A percentile compares a stretch with the other conserved stretches of the same genome.
Evolutionary conservation across 2,329 filamentous ascomycete genomes (phyloP).

Genomic region (Ophiocordyceps sinensis): DNA sequence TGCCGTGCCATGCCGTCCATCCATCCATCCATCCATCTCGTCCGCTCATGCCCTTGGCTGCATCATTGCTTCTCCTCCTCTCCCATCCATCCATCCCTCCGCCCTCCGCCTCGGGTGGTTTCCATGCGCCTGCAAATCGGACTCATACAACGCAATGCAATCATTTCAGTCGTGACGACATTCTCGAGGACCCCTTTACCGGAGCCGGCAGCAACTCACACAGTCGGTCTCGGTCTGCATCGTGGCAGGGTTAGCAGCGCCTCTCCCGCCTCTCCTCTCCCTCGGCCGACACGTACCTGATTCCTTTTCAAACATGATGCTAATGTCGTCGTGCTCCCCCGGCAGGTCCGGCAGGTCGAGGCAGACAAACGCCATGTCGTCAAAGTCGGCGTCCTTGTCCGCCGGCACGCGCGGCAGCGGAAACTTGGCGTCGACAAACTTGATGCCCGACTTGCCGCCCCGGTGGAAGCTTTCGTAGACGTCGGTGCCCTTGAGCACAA

Average conservation of each 20-base stretch:
- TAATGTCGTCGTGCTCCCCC: conserved; percentile 84
- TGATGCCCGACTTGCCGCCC: conserved; percentile 55
- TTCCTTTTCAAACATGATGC: conserved; percentile 69
- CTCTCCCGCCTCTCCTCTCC: background rate
- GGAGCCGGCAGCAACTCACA: conserved; percentile 38
- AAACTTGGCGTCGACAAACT: conserved; percentile 83
- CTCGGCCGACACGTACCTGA: conserved; percentile 38
- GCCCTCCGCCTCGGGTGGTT: background rate
- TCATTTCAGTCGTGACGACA: conserved; percentile 16
- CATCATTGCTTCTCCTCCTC: too few relatives aligned
- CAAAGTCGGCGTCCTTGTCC: conserved; percentile 33
- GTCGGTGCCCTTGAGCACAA: conserved; percentile 72
- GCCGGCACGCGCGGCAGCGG: conserved; percentile 53
- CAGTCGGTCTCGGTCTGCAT: conserved; percentile 38
- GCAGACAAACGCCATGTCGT: conserved; percentile 63
- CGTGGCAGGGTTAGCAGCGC: background rate
- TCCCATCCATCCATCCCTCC: background rate
- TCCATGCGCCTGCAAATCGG: background rate
- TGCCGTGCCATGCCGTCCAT: too few relatives aligned
- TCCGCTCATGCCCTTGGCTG: too few relatives aligned
- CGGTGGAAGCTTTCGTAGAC: conserved; percentile 57
- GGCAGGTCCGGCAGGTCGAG: conserved; percentile 80
- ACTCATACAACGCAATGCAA: background rate
- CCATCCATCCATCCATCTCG: too few relatives aligned
- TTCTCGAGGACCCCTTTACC: conserved; percentile 30